Percentiles rank a stretch among this genome's conserved stretches.
phyloP scores from a whole-genome alignment of 2,329 filamentous ascomycete species.

The Penicillium sp. region DNA sequence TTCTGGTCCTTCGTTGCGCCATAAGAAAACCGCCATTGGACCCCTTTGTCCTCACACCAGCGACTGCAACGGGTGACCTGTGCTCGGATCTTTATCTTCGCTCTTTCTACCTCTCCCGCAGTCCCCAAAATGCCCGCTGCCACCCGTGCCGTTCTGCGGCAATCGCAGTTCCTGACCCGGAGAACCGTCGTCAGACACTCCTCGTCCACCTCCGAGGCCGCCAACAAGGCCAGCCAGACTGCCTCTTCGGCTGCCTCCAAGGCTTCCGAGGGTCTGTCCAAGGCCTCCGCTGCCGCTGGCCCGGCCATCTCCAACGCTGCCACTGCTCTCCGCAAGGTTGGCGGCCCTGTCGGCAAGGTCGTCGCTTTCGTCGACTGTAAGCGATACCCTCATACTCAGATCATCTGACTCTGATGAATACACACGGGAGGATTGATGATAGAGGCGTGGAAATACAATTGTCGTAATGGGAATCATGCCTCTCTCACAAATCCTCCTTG shows the following conservation, averaged over 20 bases:
- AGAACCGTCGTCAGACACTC: slow-evolving; percentile 47
- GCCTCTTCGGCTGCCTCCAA: slow-evolving; percentile 51
- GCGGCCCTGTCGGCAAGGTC: slow-evolving; percentile 76
- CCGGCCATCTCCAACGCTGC: slow-evolving; percentile 73
- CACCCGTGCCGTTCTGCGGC: slow-evolving; percentile 46
- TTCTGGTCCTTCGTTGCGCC: slow-evolving; percentile 38
- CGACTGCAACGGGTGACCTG: slow-evolving; percentile 25
- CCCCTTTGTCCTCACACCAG: slow-evolving; percentile 30
- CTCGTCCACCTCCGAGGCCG: slow-evolving; percentile 47
- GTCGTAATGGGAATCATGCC: slow-evolving; percentile 1
- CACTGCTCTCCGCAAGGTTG: slow-evolving; percentile 69
- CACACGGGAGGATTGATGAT: neutral
- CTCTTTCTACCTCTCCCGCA: slow-evolving; percentile 24
- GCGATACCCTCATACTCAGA: slow-evolving; percentile 33
- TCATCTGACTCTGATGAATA: slow-evolving; percentile 1
- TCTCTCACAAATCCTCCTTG: slow-evolving; percentile 14
- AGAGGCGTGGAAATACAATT: neutral
- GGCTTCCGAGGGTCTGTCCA: slow-evolving; percentile 78
- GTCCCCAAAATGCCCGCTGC: slow-evolving; percentile 44
- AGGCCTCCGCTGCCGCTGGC: slow-evolving; percentile 76
- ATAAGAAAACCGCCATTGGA: slow-evolving; percentile 42
- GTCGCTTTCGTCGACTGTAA: slow-evolving; percentile 83
- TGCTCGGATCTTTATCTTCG: slow-evolving; percentile 28
- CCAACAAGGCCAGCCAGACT: slow-evolving; percentile 46
- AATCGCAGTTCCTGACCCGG: slow-evolving; percentile 48